A percentile compares a stretch with the other conserved stretches of the same genome.
phyloP scores from a whole-genome alignment of 352 stramenopile genomes.

The Phytophthora multivora region DNA sequence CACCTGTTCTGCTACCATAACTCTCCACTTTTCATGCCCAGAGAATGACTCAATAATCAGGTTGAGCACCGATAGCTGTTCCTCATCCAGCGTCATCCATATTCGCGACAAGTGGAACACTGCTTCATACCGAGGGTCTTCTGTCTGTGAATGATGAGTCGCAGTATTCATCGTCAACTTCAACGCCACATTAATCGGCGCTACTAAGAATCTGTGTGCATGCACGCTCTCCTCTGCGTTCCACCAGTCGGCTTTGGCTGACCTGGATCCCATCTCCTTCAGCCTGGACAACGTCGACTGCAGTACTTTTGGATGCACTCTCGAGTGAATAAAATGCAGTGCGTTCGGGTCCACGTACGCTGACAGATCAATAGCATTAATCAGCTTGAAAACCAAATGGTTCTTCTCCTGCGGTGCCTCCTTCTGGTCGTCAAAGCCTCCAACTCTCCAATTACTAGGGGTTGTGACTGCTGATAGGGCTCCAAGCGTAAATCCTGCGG shows the following conservation, averaged over 20 bases:
- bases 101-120: constrained; percentile 83
- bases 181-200: constrained; percentile 79
- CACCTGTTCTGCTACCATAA: constrained; percentile 72
- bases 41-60: constrained; percentile 75
- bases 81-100: constrained; percentile 76
- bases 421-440: constrained; percentile 62
- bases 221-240: constrained; percentile 69
- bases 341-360: constrained; percentile 87
- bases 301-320: constrained; percentile 78
- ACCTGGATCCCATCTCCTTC: constrained; percentile 84
- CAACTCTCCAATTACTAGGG: constrained; percentile 83
- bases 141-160: constrained; percentile 64
- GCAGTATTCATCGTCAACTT: constrained; percentile 92
- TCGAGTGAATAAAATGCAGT: constrained; percentile 88
- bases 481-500: constrained; percentile 76
- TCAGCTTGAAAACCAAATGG: constrained; percentile 88
- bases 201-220: constrained; percentile 82
- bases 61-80: constrained; percentile 83
- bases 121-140: constrained; percentile 79
- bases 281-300: constrained; percentile 74
- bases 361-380: constrained; percentile 86
- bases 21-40: constrained; percentile 75
- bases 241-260: constrained; percentile 74
- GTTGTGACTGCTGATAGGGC: constrained; percentile 88
- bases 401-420: constrained; percentile 38